Evolutionary conservation across 1,284 basidiomycete genomes (phyloP).

Genomic region (Retiboletus flavoniger): DNA sequence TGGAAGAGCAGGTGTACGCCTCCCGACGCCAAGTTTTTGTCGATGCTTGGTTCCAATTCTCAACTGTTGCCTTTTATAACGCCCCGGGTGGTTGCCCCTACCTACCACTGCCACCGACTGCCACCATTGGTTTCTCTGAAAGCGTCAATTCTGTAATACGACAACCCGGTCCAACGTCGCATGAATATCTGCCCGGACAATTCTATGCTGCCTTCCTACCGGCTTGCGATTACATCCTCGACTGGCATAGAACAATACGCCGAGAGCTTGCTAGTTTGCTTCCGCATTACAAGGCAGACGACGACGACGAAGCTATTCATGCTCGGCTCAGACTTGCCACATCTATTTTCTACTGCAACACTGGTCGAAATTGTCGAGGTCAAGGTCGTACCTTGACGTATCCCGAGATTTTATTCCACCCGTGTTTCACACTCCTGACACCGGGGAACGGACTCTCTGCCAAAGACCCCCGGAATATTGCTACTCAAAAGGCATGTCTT

Average conservation of each 20-base stretch:
- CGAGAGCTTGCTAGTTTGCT: constrained; percentile 32
- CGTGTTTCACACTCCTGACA: constrained; percentile 27
- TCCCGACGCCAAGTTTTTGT: constrained; percentile 28
- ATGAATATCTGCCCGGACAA: constrained; percentile 16
- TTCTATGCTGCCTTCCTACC: constrained; percentile 18
- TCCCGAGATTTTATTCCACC: constrained; percentile 33
- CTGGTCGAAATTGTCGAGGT: constrained; percentile 18
- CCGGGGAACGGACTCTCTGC: constrained; percentile 5
- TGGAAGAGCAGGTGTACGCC: constrained; percentile 32
- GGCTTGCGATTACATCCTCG: constrained; percentile 16
- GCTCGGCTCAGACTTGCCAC: constrained; percentile 30
- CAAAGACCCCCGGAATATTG: constrained; percentile 26
- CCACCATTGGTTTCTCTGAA: constrained; percentile 24
- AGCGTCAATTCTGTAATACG: constrained; percentile 27
- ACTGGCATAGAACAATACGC: constrained; percentile 28
- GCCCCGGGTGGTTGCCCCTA: constrained; percentile 18
- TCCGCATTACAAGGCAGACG: constrained; percentile 20
- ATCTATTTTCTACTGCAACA: constrained; percentile 29
- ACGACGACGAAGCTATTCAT: constrained; percentile 21
- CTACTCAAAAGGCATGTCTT: constrained; percentile 24
- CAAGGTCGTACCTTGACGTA: constrained; percentile 20
- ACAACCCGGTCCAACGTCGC: constrained; percentile 12
- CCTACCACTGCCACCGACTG: constrained; percentile 28
- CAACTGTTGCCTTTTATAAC: constrained; percentile 11
- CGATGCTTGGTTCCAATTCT: constrained; percentile 30